Evolutionary conservation across 768 basidiomycete genomes (phyloP), one percentile per base, ranked within the genome.

Genomic region (Serendipita sp.): DNA sequence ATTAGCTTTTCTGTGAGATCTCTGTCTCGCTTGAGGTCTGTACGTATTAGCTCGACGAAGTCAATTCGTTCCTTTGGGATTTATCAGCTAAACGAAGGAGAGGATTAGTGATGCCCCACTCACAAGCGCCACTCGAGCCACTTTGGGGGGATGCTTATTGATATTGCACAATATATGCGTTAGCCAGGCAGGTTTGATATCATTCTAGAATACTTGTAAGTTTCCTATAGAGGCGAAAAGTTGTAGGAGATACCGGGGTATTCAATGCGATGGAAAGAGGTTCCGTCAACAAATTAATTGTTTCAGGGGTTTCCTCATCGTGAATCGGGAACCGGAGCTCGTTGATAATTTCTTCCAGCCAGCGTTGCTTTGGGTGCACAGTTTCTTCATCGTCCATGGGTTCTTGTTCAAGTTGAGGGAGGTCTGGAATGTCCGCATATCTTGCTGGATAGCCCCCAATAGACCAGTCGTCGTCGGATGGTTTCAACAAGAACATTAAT

Each of bases 401-500:
- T 11, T 37, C 55, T 10, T 6, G 74, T n/a, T 76, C 69, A 3
- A 64, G 64, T 40, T 34, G n/a, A 6, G 52, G 52, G 3, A 64
- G 34, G 15, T 76, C 74, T n/a, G 74, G 75, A 29, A 77, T 77
- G 69, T 87, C 81, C 1, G 85, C 78, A 67, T 84, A 82, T 27
- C 88, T 70, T 70, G 84, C 80, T 0, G 88, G 87, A 68, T 89
- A 90, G 10, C 82, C 81, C 1, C 81, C 82, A 31, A 81, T 74
- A 65, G 88, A 86, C 87, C 87, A 90, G 64, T 90, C 87, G n/a
- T 88, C 84, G 66, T 83, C 80, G 10, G 81, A 75, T 0, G 86
- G 86, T 66, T 90, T 90, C 55, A 91, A 75, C 70, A 87, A 88
- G 68, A 89, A 86, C 80, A 89, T 85, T 27, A 90, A 75, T 31